These are phyloP conservation scores for Penicillium diatomitis DNA, from an alignment of 495 filamentous ascomycete species.

Conservation along the genomic window DNA sequence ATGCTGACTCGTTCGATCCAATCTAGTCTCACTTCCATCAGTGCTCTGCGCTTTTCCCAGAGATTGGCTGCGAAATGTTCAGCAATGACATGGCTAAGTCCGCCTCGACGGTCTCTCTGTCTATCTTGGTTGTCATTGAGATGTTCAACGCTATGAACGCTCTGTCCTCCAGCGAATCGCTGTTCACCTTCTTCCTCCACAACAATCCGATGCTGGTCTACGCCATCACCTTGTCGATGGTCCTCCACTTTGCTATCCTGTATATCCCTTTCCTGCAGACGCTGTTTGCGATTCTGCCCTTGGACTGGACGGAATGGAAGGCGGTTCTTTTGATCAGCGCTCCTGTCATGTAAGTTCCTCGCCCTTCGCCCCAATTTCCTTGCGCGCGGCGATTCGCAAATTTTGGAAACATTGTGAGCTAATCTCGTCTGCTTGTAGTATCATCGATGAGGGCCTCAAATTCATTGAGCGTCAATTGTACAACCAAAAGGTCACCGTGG, in stretches of 20 bases:
- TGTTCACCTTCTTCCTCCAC: conserved; percentile 89
- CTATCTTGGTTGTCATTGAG: conserved; percentile 91
- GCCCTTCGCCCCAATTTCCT: background rate
- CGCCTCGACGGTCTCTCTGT: conserved; percentile 91
- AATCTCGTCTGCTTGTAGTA: conserved; percentile 31
- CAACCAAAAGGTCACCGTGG: conserved; percentile 14
- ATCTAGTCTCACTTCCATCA: conserved; percentile 78
- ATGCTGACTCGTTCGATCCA: too few species aligned
- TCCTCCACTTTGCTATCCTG: conserved; percentile 84
- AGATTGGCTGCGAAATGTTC: conserved; percentile 95
- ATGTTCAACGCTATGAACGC: conserved; percentile 99
- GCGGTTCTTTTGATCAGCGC: conserved; percentile 82
- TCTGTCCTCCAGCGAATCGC: conserved; percentile 86
- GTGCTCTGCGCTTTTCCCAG: conserved; percentile 77
- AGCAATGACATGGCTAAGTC: conserved; percentile 78
- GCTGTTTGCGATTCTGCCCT: conserved; percentile 83
- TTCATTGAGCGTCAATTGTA: conserved; percentile 61
- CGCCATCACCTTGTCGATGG: conserved; percentile 91
- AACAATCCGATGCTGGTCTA: conserved; percentile 96
- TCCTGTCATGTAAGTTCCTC: conserved; percentile 77
- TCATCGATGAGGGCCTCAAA: conserved; percentile 89
- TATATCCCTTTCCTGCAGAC: conserved; percentile 85
- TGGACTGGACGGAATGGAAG: conserved; percentile 87
- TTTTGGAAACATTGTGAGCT: conserved; percentile 7
- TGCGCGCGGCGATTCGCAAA: too few species aligned